These are phyloP conservation scores for Hypomontagnella submonticulosa DNA, from an alignment of 495 filamentous ascomycete genomes.

Conservation along the genomic window DNA sequence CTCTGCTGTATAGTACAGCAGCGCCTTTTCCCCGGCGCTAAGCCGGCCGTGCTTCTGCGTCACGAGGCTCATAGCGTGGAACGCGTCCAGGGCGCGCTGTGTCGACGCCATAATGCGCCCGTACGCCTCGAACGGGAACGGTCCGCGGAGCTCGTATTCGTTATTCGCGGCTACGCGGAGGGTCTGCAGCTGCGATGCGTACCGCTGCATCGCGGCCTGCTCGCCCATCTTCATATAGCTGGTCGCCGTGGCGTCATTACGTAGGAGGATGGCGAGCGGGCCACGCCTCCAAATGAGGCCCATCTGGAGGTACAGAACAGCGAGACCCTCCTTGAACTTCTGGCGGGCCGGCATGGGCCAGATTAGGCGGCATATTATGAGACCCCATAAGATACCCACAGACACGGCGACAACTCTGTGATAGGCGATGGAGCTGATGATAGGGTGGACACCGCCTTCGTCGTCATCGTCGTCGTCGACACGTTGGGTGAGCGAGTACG, in stretches of 20 bases:
- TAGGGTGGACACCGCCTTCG: slow-evolving; percentile 85
- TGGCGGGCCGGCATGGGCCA: slow-evolving; percentile 91
- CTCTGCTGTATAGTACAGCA: slow-evolving; percentile 80
- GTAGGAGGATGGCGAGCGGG: slow-evolving; percentile 78
- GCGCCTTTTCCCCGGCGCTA: slow-evolving; percentile 79
- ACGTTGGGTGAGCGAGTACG: slow-evolving; percentile 83
- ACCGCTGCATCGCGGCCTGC: slow-evolving; percentile 72
- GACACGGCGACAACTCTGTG: slow-evolving; percentile 91
- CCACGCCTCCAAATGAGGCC: slow-evolving; percentile 97
- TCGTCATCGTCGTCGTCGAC: slow-evolving; percentile 83
- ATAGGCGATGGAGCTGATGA: slow-evolving; percentile 88
- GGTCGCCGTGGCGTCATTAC: slow-evolving; percentile 59
- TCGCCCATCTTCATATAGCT: slow-evolving; percentile 86
- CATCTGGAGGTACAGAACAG: slow-evolving; percentile 90
- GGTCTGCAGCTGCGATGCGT: slow-evolving; percentile 71
- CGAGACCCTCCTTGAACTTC: slow-evolving; percentile 87
- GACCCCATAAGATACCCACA: slow-evolving; percentile 88
- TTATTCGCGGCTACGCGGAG: slow-evolving; percentile 77
- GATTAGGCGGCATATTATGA: slow-evolving; percentile 87
- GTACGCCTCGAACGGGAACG: slow-evolving; percentile 79
- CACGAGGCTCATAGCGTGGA: slow-evolving; percentile 94
- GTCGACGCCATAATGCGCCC: slow-evolving; percentile 80
- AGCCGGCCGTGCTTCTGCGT: slow-evolving; percentile 82
- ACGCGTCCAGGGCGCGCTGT: slow-evolving; percentile 84
- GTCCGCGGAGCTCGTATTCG: slow-evolving; percentile 85